These are phyloP conservation scores for Lojkania enalia DNA, from an alignment of 2,329 filamentous ascomycete species.

Conservation along the genomic window DNA sequence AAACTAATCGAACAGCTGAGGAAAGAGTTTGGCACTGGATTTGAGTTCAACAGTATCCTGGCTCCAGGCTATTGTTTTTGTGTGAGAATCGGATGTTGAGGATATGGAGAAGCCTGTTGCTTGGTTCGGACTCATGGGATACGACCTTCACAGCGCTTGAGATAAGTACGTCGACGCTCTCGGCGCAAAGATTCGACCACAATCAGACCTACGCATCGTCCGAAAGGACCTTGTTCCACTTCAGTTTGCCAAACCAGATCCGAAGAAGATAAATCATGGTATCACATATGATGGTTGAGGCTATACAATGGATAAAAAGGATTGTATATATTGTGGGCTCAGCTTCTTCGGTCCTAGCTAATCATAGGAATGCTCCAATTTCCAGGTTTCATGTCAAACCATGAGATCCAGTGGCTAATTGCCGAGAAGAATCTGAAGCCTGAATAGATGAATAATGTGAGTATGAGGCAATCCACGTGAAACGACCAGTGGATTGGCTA, in stretches of 20 bases:
- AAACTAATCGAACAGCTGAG: slow-evolving; percentile 43
- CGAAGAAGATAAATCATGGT: slow-evolving; percentile 52
- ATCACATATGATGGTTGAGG: slow-evolving; percentile 54
- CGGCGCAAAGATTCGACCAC: slow-evolving; percentile 35
- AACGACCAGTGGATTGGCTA: slow-evolving; percentile 27
- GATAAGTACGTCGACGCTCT: slow-evolving; percentile 24
- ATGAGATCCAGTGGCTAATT: slow-evolving; percentile 23
- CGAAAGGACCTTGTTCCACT: slow-evolving; percentile 41
- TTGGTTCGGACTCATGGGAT: slow-evolving; percentile 42
- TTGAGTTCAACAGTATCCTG: slow-evolving; percentile 48
- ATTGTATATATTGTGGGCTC: slow-evolving; percentile 23
- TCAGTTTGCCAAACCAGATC: slow-evolving; percentile 48
- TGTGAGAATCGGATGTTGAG: slow-evolving; percentile 38
- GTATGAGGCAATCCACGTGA: slow-evolving; percentile 29
- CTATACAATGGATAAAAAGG: slow-evolving; percentile 40
- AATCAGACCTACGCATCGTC: slow-evolving; percentile 53
- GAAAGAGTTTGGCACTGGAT: slow-evolving; percentile 40
- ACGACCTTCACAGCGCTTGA: slow-evolving; percentile 51
- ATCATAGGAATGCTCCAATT: slow-evolving; percentile 17
- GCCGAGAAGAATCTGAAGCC: slow-evolving; percentile 11
- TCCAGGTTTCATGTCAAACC: slow-evolving; percentile 18
- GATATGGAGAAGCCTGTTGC: slow-evolving; percentile 25
- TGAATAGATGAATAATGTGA: slow-evolving; percentile 13
- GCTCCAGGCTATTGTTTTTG: slow-evolving; percentile 46
- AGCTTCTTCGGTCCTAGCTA: slow-evolving; percentile 10